Base-by-base conservation (phyloP, 2,329 filamentous ascomycete genomes). In the Hypoxylon rubiginosum region DNA sequence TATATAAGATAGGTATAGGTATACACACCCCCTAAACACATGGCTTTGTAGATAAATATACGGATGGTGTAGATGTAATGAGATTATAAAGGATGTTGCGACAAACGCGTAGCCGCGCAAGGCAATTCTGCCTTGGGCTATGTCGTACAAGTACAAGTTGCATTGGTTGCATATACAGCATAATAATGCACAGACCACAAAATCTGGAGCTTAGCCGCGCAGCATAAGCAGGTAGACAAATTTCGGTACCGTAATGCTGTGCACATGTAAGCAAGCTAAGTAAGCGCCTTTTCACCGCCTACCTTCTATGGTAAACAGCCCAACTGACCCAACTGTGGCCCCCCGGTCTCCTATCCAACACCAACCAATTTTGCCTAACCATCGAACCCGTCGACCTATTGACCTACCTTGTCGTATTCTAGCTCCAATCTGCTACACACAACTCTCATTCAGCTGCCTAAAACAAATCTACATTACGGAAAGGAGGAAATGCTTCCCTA, bases 91-190 rank as follows among this genome's bases (percentile, higher is more conserved):
- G 61, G 64, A 67, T 64, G 67, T 67, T 63, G 61, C 64, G 54
- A 65, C 52, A 69, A 65, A 67, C 64, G 67, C 67, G 36, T 65
- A 69, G 64, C 64, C 64, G 67, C 67, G 62, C 56, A 58, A 69
- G 64, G 67, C 66, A 56, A 43, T 50, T 43, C 57, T 36, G 24
- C 39, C 41, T 30, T 28, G 17, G 62, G 57, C 53, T 62, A 43
- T 59, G 65, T 68, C 50, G 57, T 56, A 62, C 60, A 61, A 19
- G 49, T 52, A 52, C 30, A 24, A 36, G 2, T 21, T 46, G 24
- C 43, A 48, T 48, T 13, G 6, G 21, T 11, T 43, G 43, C 36
- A 48, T 53, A 50, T 55, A 30, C 45, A 52, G 52, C 48, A 49
- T 41, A 43, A 39, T 51, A 21, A 54, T 54, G 46, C 56, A 58